phyloP scores from a whole-genome alignment of 78 protist genomes.

The Dictyostelium capitatum region DNA sequence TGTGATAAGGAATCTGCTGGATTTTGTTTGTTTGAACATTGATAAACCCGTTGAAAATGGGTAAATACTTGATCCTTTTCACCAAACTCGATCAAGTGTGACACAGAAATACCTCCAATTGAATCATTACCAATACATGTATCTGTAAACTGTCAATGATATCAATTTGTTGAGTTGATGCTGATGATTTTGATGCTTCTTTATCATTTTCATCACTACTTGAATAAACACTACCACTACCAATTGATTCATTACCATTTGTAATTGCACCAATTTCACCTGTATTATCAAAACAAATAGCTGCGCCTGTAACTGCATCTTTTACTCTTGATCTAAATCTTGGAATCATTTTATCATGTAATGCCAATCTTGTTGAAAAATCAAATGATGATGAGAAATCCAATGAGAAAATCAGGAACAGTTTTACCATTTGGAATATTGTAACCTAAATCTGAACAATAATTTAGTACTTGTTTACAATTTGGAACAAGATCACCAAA shows the following conservation, averaged over 20 bases:
- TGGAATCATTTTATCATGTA: constrained; percentile 9
- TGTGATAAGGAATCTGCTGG: constrained; percentile 53
- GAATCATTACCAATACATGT: constrained; percentile 89
- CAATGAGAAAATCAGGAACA: constrained; percentile 71
- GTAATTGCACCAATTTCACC: background rate
- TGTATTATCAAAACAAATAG: too few relatives aligned
- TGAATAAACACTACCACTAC: background rate
- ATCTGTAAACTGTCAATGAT: constrained; percentile 21
- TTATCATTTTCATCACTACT: background rate
- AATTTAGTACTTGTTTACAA: constrained; percentile 10
- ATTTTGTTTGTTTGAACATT: constrained; percentile 21
- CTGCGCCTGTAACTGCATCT: too few relatives aligned
- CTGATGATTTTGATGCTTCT: too few relatives aligned
- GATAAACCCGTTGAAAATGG: constrained; percentile 6
- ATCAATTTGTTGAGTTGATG: background rate
- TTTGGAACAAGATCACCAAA: constrained; percentile 74
- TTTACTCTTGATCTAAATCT: background rate
- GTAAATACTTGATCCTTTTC: constrained; percentile 29
- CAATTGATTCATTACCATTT: background rate
- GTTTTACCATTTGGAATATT: background rate
- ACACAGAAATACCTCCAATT: constrained; percentile 92
- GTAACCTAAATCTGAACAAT: constrained; percentile 28
- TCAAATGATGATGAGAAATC: constrained; percentile 37
- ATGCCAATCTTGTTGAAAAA: background rate
- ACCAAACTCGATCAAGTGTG: constrained; percentile 47